Evolutionary conservation across 2,329 filamentous ascomycete species (phyloP).

Genomic region (Talaromyces sp.): DNA sequence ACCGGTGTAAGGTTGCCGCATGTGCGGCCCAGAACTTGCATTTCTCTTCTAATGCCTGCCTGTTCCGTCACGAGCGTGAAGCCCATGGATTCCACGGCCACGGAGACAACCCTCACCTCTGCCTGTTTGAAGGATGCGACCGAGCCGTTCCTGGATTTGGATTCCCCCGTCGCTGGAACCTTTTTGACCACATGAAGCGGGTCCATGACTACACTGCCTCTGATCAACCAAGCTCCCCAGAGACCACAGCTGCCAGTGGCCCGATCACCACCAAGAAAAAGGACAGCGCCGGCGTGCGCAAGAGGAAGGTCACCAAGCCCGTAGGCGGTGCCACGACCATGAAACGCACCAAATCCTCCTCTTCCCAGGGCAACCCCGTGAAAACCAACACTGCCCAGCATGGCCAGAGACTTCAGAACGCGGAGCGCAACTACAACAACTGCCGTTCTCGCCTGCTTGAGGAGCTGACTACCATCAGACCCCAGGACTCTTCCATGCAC

Average conservation of each 20-base stretch:
- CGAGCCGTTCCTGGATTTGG: constrained; percentile 76
- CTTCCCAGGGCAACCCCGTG: constrained; percentile 29
- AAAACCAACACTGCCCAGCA: constrained; percentile 29
- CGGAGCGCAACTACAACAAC: constrained; percentile 38
- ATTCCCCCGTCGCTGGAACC: constrained; percentile 92
- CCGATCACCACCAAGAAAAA: constrained; percentile 32
- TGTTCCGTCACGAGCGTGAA: constrained; percentile 91
- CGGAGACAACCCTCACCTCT: constrained; percentile 86
- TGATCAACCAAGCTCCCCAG: constrained; percentile 38
- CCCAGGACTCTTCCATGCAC: constrained; percentile 36
- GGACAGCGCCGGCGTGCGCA: constrained; percentile 30
- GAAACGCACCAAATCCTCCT: constrained; percentile 38
- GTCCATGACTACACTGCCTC: constrained; percentile 63
- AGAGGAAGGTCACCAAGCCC: constrained; percentile 34
- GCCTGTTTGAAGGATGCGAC: constrained; percentile 82
- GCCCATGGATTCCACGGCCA: constrained; percentile 94
- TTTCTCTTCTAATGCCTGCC: constrained; percentile 92
- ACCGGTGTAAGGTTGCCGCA: constrained; percentile 80
- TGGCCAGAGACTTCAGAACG: constrained; percentile 37
- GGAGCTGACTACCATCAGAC: constrained; percentile 34
- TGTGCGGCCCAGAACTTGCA: constrained; percentile 84
- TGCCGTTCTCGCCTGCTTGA: constrained; percentile 36
- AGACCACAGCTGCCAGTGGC: constrained; percentile 26
- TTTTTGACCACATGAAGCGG: constrained; percentile 94
- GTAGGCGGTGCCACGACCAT: constrained; percentile 32